Conservation (phyloP, 2,329 filamentous ascomycete species). For the Trichoderma asperellum region DNA sequence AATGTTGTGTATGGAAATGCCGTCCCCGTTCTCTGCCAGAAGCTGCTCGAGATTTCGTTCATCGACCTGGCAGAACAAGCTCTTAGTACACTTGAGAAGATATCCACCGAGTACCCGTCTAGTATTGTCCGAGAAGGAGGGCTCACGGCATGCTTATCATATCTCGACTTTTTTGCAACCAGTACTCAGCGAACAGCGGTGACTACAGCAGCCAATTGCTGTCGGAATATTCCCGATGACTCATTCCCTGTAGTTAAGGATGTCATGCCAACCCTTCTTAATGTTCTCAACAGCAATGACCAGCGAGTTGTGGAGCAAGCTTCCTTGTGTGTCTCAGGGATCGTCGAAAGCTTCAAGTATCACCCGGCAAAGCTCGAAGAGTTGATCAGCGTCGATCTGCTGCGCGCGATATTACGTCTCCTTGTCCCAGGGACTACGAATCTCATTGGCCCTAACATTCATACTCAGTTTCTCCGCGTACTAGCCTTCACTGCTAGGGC, state of each 20-base stretch:
- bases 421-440: constrained; percentile 94
- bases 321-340: constrained; percentile 90
- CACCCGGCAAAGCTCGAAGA: constrained; percentile 87
- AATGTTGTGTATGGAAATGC: constrained; percentile 98
- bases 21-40: constrained; percentile 91
- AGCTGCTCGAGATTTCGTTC: constrained; percentile 92
- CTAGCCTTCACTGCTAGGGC: constrained; percentile 87
- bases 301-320: constrained; percentile 97
- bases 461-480: constrained; percentile 93
- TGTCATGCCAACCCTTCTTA: constrained; percentile 93
- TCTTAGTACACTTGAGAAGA: constrained; percentile 94
- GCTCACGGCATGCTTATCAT: constrained; percentile 91
- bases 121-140: constrained; percentile 96
- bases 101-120: constrained; percentile 92
- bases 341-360: constrained; percentile 96
- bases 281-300: constrained; percentile 88
- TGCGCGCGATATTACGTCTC: constrained; percentile 82
- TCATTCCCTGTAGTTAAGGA: constrained; percentile 89
- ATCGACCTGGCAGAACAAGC: constrained; percentile 98
- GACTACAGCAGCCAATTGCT: constrained; percentile 97
- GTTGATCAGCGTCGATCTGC: constrained; percentile 83
- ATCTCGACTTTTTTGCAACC: constrained; percentile 96
- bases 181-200: constrained; percentile 96
- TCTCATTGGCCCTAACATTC: constrained; percentile 88
- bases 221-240: constrained; percentile 92